Evolutionary conservation across 306 rosid species (phyloP).

Genomic region (Quercus gilva): DNA sequence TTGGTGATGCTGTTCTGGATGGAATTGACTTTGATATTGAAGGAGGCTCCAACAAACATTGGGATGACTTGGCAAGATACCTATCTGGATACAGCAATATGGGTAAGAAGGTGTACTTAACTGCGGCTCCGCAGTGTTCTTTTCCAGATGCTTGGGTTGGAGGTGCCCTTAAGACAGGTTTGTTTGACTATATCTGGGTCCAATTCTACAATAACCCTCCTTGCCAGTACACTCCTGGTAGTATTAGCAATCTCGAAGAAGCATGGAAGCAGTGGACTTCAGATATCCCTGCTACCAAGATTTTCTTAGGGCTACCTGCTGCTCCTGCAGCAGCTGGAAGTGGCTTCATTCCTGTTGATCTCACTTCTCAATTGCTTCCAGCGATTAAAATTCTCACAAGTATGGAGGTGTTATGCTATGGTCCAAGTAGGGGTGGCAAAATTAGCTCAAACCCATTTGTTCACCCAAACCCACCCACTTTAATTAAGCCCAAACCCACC

Average conservation of each 20-base stretch:
- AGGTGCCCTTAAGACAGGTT: not conserved
- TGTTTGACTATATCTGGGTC: slow-evolving; percentile 12
- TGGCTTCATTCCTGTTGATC: slow-evolving; percentile 1
- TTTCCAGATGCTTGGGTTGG: slow-evolving; percentile 10
- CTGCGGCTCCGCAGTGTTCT: slow-evolving; percentile 16
- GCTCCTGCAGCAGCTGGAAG: slow-evolving; percentile 15
- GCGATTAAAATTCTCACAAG: not conserved
- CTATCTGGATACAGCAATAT: slow-evolving; percentile 2
- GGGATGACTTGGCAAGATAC: slow-evolving; percentile 22
- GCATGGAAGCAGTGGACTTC: slow-evolving; percentile 2
- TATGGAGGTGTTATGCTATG: slow-evolving; percentile 3
- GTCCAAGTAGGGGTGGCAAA: not conserved
- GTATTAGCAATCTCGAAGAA: not conserved
- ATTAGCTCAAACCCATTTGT: too few species aligned
- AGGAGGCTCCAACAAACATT: slow-evolving; percentile 1
- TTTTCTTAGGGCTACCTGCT: slow-evolving; percentile 4
- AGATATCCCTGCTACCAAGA: slow-evolving; percentile 3
- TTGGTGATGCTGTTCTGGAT: slow-evolving; percentile 8
- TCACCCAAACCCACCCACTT: too few species aligned
- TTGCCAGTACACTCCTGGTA: not conserved
- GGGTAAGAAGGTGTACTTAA: slow-evolving; percentile 11
- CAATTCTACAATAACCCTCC: slow-evolving; percentile 24
- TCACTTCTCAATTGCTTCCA: slow-evolving; percentile 6
- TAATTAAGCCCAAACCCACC: too few species aligned
- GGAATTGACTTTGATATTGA: slow-evolving; percentile 18